These are phyloP conservation scores for Sporobolus alterniflorus DNA, from an alignment of 202 grass and related monocot genomes.

Conservation along the genomic window DNA sequence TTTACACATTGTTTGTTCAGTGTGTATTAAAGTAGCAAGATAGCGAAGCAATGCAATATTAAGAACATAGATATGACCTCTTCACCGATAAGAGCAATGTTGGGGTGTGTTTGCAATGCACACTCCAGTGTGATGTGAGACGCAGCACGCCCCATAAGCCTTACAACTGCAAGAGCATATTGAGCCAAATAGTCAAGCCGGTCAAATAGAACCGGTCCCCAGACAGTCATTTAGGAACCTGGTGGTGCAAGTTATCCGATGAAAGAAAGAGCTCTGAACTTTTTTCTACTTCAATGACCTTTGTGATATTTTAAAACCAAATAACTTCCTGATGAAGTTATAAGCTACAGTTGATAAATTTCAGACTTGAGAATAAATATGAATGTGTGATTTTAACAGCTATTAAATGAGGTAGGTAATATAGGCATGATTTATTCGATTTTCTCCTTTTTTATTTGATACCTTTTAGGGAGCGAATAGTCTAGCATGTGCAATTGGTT, in stretches of 20 bases:
- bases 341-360: background rate
- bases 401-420: background rate
- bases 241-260: background rate
- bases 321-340: background rate
- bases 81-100: constrained; percentile 93
- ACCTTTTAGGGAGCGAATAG: background rate
- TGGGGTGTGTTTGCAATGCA: constrained; percentile 96
- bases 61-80: too few species aligned
- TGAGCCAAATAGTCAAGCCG: background rate
- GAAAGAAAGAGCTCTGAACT: background rate
- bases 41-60: too few species aligned
- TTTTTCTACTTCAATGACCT: background rate
- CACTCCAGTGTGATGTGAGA: constrained; percentile 99
- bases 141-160: constrained; percentile 99
- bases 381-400: background rate
- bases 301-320: background rate
- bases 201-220: background rate
- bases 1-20: too few species aligned
- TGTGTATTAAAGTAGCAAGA: too few species aligned
- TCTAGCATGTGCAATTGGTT: background rate
- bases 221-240: too few species aligned
- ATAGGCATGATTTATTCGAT: background rate
- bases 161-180: constrained; percentile 75
- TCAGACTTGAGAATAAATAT: background rate
- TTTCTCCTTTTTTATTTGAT: background rate